Conservation (phyloP, 139 green algal species). For the Volvox reticuliferus region DNA sequence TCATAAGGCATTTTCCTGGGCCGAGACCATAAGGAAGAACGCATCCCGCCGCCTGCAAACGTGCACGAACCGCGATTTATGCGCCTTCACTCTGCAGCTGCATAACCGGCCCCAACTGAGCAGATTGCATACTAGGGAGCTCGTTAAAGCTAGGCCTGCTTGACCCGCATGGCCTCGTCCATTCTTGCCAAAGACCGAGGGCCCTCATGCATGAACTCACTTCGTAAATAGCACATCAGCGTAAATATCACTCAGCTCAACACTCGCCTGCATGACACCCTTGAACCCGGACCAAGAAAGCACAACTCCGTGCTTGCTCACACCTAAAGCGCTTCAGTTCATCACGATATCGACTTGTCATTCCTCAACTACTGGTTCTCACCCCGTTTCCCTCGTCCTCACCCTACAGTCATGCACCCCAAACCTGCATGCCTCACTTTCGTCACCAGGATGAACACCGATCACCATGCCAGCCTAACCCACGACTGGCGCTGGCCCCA, state of each 20-base stretch:
- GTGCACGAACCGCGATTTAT: not conserved
- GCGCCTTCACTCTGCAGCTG: not conserved
- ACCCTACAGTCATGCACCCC: not conserved
- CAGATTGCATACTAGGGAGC: not conserved
- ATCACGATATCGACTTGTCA: not conserved
- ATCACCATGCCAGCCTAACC: conserved; percentile 1
- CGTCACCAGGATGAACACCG: not conserved
- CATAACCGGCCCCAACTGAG: not conserved
- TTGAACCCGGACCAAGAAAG: not conserved
- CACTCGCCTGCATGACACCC: not conserved
- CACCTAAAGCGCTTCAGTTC: not conserved
- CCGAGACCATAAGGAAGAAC: too few species aligned
- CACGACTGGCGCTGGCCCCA: not conserved
- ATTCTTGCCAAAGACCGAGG: too few species aligned
- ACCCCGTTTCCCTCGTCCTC: not conserved
- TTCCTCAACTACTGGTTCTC: not conserved
- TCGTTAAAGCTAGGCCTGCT: not conserved
- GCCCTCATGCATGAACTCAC: too few species aligned
- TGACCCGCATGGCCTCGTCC: too few species aligned
- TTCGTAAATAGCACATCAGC: not conserved
- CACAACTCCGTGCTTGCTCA: not conserved
- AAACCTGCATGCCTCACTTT: not conserved
- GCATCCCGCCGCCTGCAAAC: not conserved
- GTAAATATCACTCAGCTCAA: not conserved
- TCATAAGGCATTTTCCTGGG: too few species aligned